Conservation (phyloP, 768 basidiomycete species). For the Lactifluus hygrophoroides region DNA sequence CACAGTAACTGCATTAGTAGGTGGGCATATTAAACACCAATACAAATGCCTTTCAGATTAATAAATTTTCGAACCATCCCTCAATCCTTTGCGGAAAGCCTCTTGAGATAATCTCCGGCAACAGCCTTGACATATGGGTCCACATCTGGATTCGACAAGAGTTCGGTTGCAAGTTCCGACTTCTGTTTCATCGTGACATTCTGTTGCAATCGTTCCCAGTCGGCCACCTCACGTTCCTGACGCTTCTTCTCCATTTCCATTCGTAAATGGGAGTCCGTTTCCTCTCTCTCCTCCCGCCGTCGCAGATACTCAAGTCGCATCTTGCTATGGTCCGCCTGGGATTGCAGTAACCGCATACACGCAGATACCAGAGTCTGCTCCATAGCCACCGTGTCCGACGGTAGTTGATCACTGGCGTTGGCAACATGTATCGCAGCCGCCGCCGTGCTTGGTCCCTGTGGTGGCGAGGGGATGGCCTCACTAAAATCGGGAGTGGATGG, state of each 20-base stretch:
- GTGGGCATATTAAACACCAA: neutral
- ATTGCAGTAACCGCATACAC: constrained; percentile 52
- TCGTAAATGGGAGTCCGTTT: constrained; percentile 43
- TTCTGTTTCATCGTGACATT: constrained; percentile 49
- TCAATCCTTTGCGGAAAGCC: constrained; percentile 43
- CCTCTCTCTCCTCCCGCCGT: constrained; percentile 61
- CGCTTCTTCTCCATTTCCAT: constrained; percentile 46
- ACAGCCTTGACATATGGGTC: constrained; percentile 57
- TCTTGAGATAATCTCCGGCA: constrained; percentile 65
- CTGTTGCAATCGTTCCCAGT: constrained; percentile 46
- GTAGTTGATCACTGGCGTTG: constrained; percentile 32
- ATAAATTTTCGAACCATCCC: no score
- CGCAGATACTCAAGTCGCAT: constrained; percentile 62
- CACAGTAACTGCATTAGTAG: constrained; percentile 8
- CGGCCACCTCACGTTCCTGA: constrained; percentile 47
- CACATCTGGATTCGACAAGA: constrained; percentile 49
- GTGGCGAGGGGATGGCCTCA: constrained; percentile 20
- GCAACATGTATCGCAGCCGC: constrained; percentile 10
- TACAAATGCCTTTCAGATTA: neutral
- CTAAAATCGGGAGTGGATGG: constrained; percentile 11
- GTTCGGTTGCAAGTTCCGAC: constrained; percentile 57
- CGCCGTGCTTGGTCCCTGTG: constrained; percentile 16
- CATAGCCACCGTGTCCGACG: constrained; percentile 39
- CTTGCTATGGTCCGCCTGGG: constrained; percentile 61
- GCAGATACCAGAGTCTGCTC: constrained; percentile 49